phyloP scores from a whole-genome alignment of 345 rosid species.

The Arabis alpina region DNA sequence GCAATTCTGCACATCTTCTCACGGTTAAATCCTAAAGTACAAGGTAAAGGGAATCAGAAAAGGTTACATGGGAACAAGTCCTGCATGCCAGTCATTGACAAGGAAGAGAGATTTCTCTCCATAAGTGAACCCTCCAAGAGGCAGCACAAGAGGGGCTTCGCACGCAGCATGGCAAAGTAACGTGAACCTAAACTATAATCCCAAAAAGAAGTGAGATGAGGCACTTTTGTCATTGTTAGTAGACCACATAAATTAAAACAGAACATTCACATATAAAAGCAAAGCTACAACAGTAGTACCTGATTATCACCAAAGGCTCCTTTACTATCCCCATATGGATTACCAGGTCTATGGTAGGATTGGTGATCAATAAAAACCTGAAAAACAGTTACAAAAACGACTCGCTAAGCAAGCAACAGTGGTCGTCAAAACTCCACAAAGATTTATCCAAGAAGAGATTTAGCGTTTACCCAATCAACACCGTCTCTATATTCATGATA shows the following conservation, averaged over 20 bases:
- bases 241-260: no score
- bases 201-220: constrained; percentile 34
- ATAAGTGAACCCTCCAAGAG: constrained; percentile 88
- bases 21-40: neutral
- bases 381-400: neutral
- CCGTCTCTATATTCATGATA: constrained; percentile 86
- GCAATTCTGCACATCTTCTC: neutral
- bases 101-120: constrained; percentile 93
- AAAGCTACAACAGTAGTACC: constrained; percentile 56
- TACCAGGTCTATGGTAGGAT: constrained; percentile 89
- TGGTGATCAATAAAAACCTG: constrained; percentile 92
- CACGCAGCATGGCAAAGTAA: constrained; percentile 95
- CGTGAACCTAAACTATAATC: constrained; percentile 89
- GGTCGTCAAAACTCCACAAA: neutral
- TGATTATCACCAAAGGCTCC: constrained; percentile 98
- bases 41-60: constrained; percentile 12
- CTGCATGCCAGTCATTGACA: constrained; percentile 98
- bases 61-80: constrained; percentile 91
- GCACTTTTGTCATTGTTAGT: constrained; percentile 36
- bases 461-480: constrained; percentile 85
- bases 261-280: no score
- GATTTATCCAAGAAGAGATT: constrained; percentile 6
- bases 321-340: constrained; percentile 78
- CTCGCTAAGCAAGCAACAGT: constrained; percentile 8
- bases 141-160: constrained; percentile 95